Conservation (phyloP, 768 basidiomycete genomes). For the Mycena indigotica region DNA sequence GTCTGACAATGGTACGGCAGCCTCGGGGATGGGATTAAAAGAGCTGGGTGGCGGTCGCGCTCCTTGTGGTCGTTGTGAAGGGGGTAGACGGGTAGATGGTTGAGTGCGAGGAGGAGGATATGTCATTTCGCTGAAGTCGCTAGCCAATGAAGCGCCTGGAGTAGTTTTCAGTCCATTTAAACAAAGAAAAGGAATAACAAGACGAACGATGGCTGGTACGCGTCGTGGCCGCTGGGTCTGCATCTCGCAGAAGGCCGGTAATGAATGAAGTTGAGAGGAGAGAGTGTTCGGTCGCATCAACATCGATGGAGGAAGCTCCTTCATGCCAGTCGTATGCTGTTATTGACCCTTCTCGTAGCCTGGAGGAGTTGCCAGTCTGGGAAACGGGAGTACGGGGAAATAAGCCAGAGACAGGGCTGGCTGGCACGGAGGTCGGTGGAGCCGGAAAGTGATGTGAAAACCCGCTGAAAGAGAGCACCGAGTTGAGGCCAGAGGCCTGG, state of each 20-base stretch:
- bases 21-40: conserved; percentile 35
- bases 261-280: conserved; percentile 65
- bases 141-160: conserved; percentile 39
- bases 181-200: conserved; percentile 16
- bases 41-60: conserved; percentile 38
- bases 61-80: conserved; percentile 24
- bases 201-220: conserved; percentile 34
- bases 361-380: conserved; percentile 1
- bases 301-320: conserved; percentile 57
- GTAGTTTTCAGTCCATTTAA: background rate
- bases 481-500: conserved; percentile 58
- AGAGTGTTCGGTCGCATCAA: conserved; percentile 58
- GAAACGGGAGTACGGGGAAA: conserved; percentile 25
- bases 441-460: conserved; percentile 47
- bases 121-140: conserved; percentile 57
- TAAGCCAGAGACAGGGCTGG: conserved; percentile 40
- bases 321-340: conserved; percentile 63
- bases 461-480: conserved; percentile 50
- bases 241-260: conserved; percentile 54
- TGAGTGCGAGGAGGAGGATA: conserved; percentile 45
- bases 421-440: conserved; percentile 51
- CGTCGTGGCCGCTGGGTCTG: conserved; percentile 22
- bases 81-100: conserved; percentile 18
- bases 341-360: conserved; percentile 17
- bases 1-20: conserved; percentile 29